Percentiles rank a stretch among this genome's conserved stretches.
Conservation (phyloP, 2,329 filamentous ascomycete genomes). For the Aspergillus tubingensis region DNA sequence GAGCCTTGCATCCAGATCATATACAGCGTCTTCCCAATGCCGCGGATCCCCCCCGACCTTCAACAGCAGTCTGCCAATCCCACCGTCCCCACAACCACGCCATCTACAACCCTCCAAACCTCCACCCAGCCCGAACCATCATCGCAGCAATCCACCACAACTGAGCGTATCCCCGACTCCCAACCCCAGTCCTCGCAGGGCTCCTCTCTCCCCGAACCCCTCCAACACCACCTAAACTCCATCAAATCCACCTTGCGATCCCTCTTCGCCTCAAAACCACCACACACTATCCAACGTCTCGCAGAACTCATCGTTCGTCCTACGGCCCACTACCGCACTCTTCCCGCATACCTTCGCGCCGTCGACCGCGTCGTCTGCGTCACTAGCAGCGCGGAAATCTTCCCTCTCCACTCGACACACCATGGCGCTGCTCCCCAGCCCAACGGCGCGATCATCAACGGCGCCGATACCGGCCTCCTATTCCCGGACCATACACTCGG, state of each 20-base stretch:
- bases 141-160: conserved; percentile 37
- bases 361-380: conserved; percentile 89
- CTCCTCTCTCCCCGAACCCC: conserved; percentile 61
- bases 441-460: conserved; percentile 59
- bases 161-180: conserved; percentile 46
- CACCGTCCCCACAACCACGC: conserved; percentile 24
- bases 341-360: conserved; percentile 84
- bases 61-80: conserved; percentile 28
- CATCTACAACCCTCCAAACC: conserved; percentile 41
- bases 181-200: conserved; percentile 45
- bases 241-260: conserved; percentile 62
- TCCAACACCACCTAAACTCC: conserved; percentile 63
- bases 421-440: conserved; percentile 22
- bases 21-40: conserved; percentile 73
- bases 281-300: conserved; percentile 89
- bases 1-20: conserved; percentile 61
- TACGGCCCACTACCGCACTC: conserved; percentile 73
- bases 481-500: conserved; percentile 56
- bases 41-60: conserved; percentile 52
- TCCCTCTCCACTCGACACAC: conserved; percentile 64
- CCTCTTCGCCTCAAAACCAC: conserved; percentile 73
- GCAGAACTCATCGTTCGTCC: conserved; percentile 81
- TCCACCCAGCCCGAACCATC: conserved; percentile 42
- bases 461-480: conserved; percentile 37
- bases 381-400: conserved; percentile 75